Conservation (phyloP, 2,329 filamentous ascomycete species). For the Colletotrichum camelliae region DNA sequence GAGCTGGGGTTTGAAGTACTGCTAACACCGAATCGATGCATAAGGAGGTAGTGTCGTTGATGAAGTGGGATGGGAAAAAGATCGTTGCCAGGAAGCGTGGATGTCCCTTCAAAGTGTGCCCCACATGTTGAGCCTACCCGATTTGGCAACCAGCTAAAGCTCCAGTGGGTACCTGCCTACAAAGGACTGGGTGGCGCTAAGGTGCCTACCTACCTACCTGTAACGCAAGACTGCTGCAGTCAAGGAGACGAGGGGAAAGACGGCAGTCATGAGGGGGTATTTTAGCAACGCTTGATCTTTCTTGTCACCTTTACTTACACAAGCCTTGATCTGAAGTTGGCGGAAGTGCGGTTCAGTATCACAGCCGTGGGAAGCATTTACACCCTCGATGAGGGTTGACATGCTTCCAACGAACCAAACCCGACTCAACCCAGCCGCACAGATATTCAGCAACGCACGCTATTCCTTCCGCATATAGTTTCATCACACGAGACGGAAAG, state of each 20-base stretch:
- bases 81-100: not conserved
- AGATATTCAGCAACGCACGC: not conserved
- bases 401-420: not conserved
- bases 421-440: not conserved
- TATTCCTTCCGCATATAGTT: not conserved
- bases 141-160: conserved; percentile 12
- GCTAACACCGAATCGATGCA: not conserved
- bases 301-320: not conserved
- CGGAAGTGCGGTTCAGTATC: not conserved
- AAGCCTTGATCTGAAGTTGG: not conserved
- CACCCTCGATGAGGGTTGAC: not conserved
- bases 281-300: not conserved
- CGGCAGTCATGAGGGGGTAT: not conserved
- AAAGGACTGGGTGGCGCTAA: too few species aligned
- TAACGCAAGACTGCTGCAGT: not conserved
- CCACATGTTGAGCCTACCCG: not conserved
- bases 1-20: not conserved
- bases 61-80: not conserved
- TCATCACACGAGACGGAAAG: not conserved
- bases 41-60: not conserved
- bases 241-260: not conserved
- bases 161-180: not conserved
- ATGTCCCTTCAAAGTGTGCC: not conserved
- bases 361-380: not conserved
- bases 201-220: too few species aligned